Conservation (phyloP, 306 rosid genomes). For the Herpetospermum pedunculosum region DNA sequence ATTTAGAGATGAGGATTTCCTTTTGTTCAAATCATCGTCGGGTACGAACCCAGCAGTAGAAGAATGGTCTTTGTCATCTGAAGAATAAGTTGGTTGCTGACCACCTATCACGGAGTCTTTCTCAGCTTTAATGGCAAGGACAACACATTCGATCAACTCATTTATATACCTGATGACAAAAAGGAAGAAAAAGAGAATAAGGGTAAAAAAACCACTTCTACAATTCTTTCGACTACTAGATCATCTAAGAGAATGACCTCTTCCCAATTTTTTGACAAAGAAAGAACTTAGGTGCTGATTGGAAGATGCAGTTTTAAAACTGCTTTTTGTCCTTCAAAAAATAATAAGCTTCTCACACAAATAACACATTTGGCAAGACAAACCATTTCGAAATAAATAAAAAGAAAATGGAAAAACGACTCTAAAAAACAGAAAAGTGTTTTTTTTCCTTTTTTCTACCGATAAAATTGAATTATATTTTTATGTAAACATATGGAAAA, state of each 20-base stretch:
- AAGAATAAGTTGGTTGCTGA: constrained; percentile 29
- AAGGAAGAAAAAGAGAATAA: background rate
- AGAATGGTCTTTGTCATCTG: constrained; percentile 33
- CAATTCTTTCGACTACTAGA: background rate
- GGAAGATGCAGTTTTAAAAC: background rate
- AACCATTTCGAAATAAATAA: background rate
- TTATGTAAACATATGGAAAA: background rate
- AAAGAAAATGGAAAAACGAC: background rate
- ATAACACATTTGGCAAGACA: background rate
- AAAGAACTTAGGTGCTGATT: background rate
- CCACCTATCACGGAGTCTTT: constrained; percentile 19
- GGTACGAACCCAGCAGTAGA: constrained; percentile 13
- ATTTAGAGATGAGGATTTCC: constrained; percentile 28
- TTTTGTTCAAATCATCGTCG: constrained; percentile 19
- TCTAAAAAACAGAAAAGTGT: background rate
- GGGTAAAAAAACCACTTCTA: background rate
- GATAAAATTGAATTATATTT: background rate
- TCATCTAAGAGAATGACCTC: background rate
- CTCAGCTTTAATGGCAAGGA: constrained; percentile 44
- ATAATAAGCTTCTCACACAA: background rate
- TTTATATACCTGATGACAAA: constrained; percentile 66
- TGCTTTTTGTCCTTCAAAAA: background rate
- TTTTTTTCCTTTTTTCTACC: background rate
- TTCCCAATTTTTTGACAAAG: background rate
- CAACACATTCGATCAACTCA: constrained; percentile 65